Conservation (phyloP, 257 asterid genomes). For the Salvia splendens region DNA sequence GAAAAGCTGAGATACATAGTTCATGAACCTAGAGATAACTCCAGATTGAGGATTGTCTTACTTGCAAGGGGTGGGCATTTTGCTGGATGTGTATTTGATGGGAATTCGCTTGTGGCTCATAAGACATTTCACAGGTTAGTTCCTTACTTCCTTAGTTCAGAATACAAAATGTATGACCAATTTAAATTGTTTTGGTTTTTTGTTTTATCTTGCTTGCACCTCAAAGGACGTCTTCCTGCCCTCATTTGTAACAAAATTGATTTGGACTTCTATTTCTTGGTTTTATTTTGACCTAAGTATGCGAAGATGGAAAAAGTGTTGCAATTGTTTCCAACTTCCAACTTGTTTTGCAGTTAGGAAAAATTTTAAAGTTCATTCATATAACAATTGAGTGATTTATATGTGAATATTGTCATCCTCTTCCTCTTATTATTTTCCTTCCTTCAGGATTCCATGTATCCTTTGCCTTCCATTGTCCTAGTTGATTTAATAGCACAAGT, state of each 20-base stretch:
- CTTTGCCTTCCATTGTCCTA: neutral
- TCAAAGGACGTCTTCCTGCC: conserved; percentile 10
- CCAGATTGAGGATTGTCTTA: conserved; percentile 72
- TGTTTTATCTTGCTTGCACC: conserved; percentile 6
- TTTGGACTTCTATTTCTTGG: conserved; percentile 10
- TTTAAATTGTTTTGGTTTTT: neutral
- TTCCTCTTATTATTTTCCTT: neutral
- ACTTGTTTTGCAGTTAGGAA: neutral
- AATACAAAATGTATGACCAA: conserved; percentile 8
- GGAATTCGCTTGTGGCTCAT: conserved; percentile 71
- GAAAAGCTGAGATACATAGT: conserved; percentile 62
- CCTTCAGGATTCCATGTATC: neutral
- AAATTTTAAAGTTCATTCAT: neutral
- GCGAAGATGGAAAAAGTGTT: conserved; percentile 32
- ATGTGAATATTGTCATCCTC: neutral
- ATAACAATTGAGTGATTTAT: neutral
- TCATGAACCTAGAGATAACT: conserved; percentile 73
- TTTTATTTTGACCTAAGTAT: neutral
- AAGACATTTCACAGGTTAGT: conserved; percentile 97
- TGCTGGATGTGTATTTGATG: conserved; percentile 97
- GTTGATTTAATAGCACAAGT: conserved; percentile 7
- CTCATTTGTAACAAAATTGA: neutral
- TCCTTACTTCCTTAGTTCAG: conserved; percentile 20
- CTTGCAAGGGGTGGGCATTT: conserved; percentile 96
- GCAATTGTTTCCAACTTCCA: conserved; percentile 23